Conservation (phyloP, 768 basidiomycete genomes). For the Xerocomellus amylosporus region DNA sequence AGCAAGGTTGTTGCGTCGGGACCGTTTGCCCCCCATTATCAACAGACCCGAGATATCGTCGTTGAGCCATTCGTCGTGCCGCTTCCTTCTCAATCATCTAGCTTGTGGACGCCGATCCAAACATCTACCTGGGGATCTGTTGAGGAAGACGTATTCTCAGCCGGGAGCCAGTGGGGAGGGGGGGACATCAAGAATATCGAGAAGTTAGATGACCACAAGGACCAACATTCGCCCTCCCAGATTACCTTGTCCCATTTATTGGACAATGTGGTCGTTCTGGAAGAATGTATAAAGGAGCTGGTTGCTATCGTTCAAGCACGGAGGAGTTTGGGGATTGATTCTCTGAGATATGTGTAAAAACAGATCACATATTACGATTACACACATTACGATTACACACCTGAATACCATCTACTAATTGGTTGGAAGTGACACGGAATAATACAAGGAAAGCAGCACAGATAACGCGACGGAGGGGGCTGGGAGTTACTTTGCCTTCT, state of each 20-base stretch:
- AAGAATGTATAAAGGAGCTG: conserved; percentile 93
- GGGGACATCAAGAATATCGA: conserved; percentile 23
- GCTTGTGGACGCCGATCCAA: conserved; percentile 63
- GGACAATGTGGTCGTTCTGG: conserved; percentile 92
- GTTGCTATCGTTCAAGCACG: conserved; percentile 82
- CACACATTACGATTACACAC: conserved; percentile 11
- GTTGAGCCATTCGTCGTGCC: conserved; percentile 71
- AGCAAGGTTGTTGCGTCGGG: conserved; percentile 54
- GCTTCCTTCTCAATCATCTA: conserved; percentile 44
- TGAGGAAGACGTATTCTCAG: conserved; percentile 71
- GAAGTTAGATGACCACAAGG: conserved; percentile 18
- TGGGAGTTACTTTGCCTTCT: conserved; percentile 34
- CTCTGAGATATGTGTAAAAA: conserved; percentile 65
- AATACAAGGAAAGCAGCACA: conserved; percentile 1
- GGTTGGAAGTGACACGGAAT: background rate
- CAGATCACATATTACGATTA: conserved; percentile 2
- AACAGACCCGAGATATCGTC: conserved; percentile 64
- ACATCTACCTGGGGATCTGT: conserved; percentile 50
- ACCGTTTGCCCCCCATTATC: conserved; percentile 85
- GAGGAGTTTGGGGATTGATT: conserved; percentile 80
- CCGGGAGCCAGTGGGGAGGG: conserved; percentile 44
- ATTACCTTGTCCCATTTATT: conserved; percentile 81
- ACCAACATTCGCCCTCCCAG: conserved; percentile 35
- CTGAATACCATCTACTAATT: background rate
- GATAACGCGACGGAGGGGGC: background rate